Percentiles rank a stretch among this genome's conserved stretches.
Conservation (phyloP, 305 asterid species). For the Caryopteris hybrid region DNA sequence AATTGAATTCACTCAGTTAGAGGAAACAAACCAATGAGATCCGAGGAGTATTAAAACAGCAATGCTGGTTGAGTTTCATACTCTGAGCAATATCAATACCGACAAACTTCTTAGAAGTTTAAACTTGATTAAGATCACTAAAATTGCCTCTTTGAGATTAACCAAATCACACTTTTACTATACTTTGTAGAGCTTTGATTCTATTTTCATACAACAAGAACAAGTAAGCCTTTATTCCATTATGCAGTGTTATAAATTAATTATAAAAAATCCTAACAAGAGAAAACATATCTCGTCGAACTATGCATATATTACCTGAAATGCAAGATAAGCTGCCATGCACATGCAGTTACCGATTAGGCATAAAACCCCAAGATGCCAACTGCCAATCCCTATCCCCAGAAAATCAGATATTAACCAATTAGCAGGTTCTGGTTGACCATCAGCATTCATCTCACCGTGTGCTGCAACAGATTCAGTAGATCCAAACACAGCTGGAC, state of each 20-base stretch:
- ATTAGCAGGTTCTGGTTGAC: slow-evolving; percentile 62
- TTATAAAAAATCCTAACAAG: background rate
- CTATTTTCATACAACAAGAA: no score
- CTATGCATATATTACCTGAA: slow-evolving; percentile 53
- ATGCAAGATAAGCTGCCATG: slow-evolving; percentile 70
- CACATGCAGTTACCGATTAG: slow-evolving; percentile 86
- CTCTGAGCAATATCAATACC: no score
- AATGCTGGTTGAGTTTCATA: no score
- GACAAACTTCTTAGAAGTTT: no score
- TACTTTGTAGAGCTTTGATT: background rate
- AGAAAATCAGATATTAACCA: slow-evolving; percentile 48
- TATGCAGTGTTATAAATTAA: background rate
- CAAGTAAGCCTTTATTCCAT: background rate
- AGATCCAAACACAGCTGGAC: slow-evolving; percentile 68
- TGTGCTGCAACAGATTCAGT: slow-evolving; percentile 31
- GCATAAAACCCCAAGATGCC: slow-evolving; percentile 86
- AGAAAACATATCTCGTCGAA: background rate
- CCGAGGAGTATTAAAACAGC: no score
- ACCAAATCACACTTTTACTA: background rate
- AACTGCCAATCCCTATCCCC: slow-evolving; percentile 52
- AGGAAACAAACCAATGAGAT: no score
- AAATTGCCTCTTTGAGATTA: no score
- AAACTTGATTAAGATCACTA: no score
- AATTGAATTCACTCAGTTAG: no score
- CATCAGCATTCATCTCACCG: slow-evolving; percentile 43